phyloP scores from a whole-genome alignment of 768 basidiomycete species.

The Boletus edulis region DNA sequence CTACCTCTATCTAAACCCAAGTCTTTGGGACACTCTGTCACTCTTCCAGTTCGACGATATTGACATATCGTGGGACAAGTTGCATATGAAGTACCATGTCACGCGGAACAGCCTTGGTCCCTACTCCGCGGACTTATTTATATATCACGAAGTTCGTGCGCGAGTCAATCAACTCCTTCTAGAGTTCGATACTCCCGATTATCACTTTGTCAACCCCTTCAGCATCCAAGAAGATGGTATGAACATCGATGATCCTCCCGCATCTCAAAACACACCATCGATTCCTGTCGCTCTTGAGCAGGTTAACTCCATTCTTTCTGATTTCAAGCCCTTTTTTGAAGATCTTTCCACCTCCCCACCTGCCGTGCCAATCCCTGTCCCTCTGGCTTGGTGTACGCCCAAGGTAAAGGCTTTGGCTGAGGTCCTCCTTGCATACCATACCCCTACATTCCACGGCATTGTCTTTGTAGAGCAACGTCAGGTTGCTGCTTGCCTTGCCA shows the following conservation, averaged over 20 bases:
- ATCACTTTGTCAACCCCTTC: conserved; percentile 16
- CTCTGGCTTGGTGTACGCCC: conserved; percentile 67
- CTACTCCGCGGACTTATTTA: conserved; percentile 71
- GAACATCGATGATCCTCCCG: conserved; percentile 27
- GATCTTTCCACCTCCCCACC: conserved; percentile 25
- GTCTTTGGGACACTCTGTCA: conserved; percentile 52
- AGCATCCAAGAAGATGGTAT: conserved; percentile 21
- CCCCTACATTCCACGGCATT: conserved; percentile 69
- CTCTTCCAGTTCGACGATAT: conserved; percentile 35
- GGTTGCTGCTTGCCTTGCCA: conserved; percentile 67
- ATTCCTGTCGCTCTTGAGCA: conserved; percentile 46
- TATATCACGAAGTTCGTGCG: conserved; percentile 57
- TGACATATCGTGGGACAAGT: conserved; percentile 54
- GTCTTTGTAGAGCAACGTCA: conserved; percentile 88
- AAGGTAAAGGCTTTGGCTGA: conserved; percentile 66
- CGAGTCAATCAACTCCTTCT: conserved; percentile 42
- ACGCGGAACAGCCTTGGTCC: conserved; percentile 67
- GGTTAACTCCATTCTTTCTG: conserved; percentile 46
- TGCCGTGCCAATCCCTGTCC: conserved; percentile 40
- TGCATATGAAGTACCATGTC: conserved; percentile 60
- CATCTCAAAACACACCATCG: conserved; percentile 8
- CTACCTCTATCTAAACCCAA: conserved; percentile 57
- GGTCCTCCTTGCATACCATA: conserved; percentile 53
- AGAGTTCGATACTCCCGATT: conserved; percentile 23
- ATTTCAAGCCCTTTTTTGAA: conserved; percentile 41